phyloP scores from a whole-genome alignment of 176 grass and related monocot genomes.

The Oryza punctata region DNA sequence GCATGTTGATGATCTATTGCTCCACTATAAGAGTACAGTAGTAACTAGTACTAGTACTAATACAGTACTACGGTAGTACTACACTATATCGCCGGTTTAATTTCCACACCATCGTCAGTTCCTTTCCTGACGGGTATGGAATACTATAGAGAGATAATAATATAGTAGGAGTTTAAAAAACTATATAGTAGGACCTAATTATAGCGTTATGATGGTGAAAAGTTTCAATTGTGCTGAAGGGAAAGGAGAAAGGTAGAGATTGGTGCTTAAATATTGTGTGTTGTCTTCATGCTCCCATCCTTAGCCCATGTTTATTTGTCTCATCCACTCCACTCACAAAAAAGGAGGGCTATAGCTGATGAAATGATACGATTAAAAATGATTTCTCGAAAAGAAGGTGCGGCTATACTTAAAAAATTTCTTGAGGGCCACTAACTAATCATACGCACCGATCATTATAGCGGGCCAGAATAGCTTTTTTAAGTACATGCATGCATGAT shows the following conservation, averaged over 20 bases:
- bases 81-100: too few species aligned
- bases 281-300: constrained; percentile 26
- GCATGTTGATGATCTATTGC: too few species aligned
- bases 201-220: constrained; percentile 46
- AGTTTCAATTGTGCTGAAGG: constrained; percentile 17
- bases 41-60: too few species aligned
- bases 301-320: constrained; percentile 50
- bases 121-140: neutral
- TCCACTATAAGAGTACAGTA: too few species aligned
- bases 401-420: neutral
- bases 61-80: too few species aligned
- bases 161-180: constrained; percentile 40
- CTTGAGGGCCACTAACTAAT: constrained; percentile 18
- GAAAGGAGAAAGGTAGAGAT: neutral
- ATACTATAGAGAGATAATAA: constrained; percentile 9
- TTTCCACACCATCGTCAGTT: neutral
- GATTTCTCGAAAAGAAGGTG: neutral
- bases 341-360: neutral
- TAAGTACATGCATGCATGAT: constrained; percentile 31
- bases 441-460: constrained; percentile 15
- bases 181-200: constrained; percentile 49
- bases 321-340: constrained; percentile 34
- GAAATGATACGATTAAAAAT: constrained; percentile 15
- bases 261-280: constrained; percentile 30
- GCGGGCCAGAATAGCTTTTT: constrained; percentile 14